These are phyloP conservation scores for Apiospora hydei DNA, from an alignment of 2,329 filamentous ascomycete species.

Conservation along the genomic window DNA sequence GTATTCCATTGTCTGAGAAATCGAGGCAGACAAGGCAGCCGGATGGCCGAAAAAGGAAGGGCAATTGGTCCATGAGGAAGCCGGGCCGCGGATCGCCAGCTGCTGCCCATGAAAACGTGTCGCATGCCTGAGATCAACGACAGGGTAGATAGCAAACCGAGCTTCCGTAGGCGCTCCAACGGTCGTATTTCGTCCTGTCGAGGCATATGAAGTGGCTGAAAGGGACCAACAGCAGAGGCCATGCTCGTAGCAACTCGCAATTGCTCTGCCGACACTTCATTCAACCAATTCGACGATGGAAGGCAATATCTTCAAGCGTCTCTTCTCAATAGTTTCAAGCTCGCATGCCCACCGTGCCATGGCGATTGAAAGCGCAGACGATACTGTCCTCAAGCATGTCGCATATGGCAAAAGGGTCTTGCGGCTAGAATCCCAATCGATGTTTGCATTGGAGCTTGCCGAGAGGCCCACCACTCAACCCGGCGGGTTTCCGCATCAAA, in stretches of 20 bases:
- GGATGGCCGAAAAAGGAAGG: neutral
- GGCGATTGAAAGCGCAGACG: neutral
- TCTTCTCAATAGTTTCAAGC: neutral
- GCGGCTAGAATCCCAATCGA: neutral
- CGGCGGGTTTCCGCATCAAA: neutral
- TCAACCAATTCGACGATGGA: neutral
- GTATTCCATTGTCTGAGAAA: too few species aligned
- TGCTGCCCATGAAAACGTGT: neutral
- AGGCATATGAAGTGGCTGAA: neutral
- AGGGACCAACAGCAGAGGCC: neutral
- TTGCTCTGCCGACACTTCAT: neutral
- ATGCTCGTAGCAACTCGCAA: neutral
- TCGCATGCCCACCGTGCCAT: neutral
- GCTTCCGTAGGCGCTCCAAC: neutral
- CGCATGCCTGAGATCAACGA: neutral
- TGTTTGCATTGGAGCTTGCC: neutral
- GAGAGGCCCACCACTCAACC: neutral
- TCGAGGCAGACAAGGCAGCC: too few species aligned
- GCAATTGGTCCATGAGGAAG: neutral
- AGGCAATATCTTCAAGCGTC: neutral
- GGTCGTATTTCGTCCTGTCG: too few species aligned
- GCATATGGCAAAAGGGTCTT: too few species aligned
- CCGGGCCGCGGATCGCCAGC: neutral
- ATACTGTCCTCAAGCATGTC: neutral
- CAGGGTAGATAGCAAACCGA: neutral